phyloP scores from a whole-genome alignment of 2,329 filamentous ascomycete species.

The Epicoccum sorghinum region DNA sequence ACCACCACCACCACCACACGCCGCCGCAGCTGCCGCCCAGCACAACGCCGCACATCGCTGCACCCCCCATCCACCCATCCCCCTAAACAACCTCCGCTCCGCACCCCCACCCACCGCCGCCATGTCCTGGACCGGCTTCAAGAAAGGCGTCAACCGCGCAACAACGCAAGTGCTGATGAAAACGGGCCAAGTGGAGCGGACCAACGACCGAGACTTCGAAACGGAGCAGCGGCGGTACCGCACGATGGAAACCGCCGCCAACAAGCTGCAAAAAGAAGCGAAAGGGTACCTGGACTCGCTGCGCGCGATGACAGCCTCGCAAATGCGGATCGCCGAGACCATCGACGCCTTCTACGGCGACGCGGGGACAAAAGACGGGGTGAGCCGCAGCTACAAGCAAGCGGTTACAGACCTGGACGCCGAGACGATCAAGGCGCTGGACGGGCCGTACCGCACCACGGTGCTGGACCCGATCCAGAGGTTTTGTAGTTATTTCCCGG shows the following conservation, averaged over 20 bases:
- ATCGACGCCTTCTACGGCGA: conserved; percentile 99
- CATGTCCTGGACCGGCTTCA: conserved; percentile 74
- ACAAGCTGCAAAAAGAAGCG: conserved; percentile 93
- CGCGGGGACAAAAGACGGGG: conserved; percentile 90
- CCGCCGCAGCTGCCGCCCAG: background rate
- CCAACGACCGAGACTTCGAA: conserved; percentile 97
- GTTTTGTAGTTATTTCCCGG: conserved; percentile 98
- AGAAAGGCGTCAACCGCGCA: conserved; percentile 97
- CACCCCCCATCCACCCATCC: background rate
- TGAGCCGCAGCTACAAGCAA: conserved; percentile 96
- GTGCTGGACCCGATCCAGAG: conserved; percentile 94
- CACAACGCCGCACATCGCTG: background rate
- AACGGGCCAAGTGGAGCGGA: conserved; percentile 97
- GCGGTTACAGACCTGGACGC: conserved; percentile 97
- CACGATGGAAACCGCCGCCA: conserved; percentile 94
- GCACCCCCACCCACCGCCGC: conserved; percentile 20
- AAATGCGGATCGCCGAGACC: conserved; percentile 99
- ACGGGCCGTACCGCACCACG: conserved; percentile 92
- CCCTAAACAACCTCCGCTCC: background rate
- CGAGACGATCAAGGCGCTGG: conserved; percentile 97
- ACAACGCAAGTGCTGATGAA: conserved; percentile 99
- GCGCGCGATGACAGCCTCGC: conserved; percentile 97
- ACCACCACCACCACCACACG: background rate
- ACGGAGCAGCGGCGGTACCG: conserved; percentile 96
- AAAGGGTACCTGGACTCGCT: conserved; percentile 97